Evolutionary conservation across 257 asterid species (phyloP), one percentile per base, ranked within the genome.

Genomic region (Craterostigma plantagineum): DNA sequence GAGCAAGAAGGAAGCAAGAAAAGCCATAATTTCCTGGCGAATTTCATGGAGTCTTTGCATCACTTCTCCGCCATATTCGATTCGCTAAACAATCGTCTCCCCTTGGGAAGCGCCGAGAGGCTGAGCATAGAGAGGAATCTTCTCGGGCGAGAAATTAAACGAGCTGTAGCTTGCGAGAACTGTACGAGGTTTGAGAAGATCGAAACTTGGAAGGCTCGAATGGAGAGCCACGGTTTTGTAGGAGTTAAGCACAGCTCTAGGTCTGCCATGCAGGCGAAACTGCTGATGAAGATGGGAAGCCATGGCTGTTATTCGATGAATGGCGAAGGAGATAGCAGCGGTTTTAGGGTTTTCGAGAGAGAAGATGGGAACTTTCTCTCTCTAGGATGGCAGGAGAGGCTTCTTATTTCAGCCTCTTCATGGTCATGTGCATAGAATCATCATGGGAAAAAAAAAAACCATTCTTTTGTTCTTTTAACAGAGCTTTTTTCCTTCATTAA

Each of bases 361-460:
- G 91, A 68, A 51, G 76, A 77, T 17, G 92, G 76, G 15, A 71
- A 52, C 51, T 76, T 68, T n/a, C 69, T 84, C 46, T 76, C 90
- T 18, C 68, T 84, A 13, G 92, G 87, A 35, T 84, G 96, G 96
- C 96, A 84, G 59, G 76, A 84, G 42, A 76, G 80, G 60, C 35
- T 71, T 50, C 68, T 84, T 34, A 49, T 80, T 14, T 73, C 92
- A 17, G 81, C 69, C 17, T 76, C 96, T 60, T 75, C 90, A 41
- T 84, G 96, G 96, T 58, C 30, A 23, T 23, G 30, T 23, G 30
- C 30, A 23, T 23, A 23, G 6, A 23, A 23, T n/a, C n/a, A 23
- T 23, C 30, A 23, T 23, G 30, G 4, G n/a, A n/a, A n/a, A n/a
- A n/a, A n/a, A n/a, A n/a, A n/a, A n/a, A 23, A 23, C 30, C 6